Conservation (phyloP, 1,284 basidiomycete species). For the Mycena citricolor region DNA sequence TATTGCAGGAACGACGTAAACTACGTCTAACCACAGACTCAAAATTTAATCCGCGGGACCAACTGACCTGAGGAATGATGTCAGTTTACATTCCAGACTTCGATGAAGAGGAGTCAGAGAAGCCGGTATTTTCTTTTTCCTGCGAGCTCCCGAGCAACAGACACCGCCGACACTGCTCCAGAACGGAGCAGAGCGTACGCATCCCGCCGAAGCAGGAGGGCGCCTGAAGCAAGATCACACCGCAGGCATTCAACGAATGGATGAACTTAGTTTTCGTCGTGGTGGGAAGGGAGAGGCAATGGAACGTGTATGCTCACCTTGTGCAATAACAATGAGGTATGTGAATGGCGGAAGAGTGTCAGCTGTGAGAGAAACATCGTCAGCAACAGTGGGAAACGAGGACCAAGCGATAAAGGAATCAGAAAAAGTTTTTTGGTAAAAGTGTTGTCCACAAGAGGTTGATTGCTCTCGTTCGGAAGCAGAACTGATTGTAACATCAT, state of each 20-base stretch:
- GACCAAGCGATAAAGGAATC: slow-evolving; percentile 32
- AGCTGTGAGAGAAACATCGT: slow-evolving; percentile 17
- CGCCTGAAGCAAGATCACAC: slow-evolving; percentile 31
- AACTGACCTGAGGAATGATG: no score
- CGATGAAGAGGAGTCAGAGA: slow-evolving; percentile 65
- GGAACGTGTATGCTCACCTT: no score
- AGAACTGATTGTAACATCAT: slow-evolving; percentile 59
- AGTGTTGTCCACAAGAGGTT: slow-evolving; percentile 68
- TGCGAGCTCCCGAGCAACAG: slow-evolving; percentile 32
- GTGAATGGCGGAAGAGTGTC: no score
- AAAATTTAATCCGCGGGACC: no score
- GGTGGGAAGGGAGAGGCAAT: slow-evolving; percentile 17
- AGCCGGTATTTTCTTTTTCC: slow-evolving; percentile 68
- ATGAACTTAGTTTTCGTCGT: slow-evolving; percentile 76
- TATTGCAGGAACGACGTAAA: no score
- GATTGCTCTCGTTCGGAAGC: slow-evolving; percentile 75
- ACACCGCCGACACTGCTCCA: slow-evolving; percentile 45
- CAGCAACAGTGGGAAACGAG: slow-evolving; percentile 24
- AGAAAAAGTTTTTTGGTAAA: slow-evolving; percentile 62
- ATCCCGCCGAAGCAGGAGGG: slow-evolving; percentile 34
- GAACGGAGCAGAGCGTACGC: slow-evolving; percentile 46
- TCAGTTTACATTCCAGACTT: no score
- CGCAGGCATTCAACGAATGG: slow-evolving; percentile 73
- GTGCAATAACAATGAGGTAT: no score
- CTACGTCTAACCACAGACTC: no score